Evolutionary conservation across 768 basidiomycete species (phyloP).

Genomic region (Suillus subalutaceus): DNA sequence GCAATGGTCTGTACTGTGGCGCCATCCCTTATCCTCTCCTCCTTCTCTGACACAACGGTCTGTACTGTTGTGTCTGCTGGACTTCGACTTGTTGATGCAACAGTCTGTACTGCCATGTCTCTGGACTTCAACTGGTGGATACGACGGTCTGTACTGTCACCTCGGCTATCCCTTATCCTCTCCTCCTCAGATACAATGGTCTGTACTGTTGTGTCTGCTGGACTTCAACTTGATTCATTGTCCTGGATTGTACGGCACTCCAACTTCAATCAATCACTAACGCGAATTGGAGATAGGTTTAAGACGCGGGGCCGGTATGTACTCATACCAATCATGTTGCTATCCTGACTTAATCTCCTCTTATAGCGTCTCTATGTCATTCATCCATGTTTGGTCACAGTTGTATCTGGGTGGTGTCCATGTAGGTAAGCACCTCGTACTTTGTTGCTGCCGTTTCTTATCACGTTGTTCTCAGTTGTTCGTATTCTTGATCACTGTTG

Average conservation of each 20-base stretch:
- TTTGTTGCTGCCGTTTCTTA: neutral
- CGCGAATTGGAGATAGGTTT: no score
- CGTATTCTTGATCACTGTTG: no score
- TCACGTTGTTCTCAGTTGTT: neutral
- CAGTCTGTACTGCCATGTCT: neutral
- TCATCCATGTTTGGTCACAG: neutral
- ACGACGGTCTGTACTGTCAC: no score
- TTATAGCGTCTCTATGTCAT: neutral
- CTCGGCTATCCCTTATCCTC: no score
- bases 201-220: no score
- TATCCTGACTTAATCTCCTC: neutral
- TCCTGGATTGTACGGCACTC: no score
- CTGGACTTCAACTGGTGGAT: no score
- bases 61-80: no score
- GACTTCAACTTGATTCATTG: no score
- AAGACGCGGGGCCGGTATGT: neutral
- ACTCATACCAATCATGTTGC: neutral
- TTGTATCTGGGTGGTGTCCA: neutral
- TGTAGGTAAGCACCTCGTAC: neutral
- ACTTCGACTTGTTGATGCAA: neutral
- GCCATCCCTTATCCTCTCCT: neutral
- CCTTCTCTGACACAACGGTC: no score
- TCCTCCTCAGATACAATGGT: no score
- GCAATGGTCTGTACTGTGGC: neutral
- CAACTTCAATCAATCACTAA: no score